phyloP scores from a whole-genome alignment of 306 rosid species.

The Carpinus fangiana region DNA sequence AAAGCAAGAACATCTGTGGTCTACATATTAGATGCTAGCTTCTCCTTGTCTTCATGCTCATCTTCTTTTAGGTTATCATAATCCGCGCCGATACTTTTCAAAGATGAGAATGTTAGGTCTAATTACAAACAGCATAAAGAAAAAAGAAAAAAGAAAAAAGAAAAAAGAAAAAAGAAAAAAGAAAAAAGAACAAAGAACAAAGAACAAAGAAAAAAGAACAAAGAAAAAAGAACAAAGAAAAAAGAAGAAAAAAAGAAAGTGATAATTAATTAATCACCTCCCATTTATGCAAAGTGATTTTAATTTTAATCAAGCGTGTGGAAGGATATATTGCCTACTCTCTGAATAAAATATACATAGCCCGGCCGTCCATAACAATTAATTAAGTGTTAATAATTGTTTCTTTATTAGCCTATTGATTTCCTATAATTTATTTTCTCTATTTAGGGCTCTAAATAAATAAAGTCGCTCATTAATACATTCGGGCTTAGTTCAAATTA shows the following conservation, averaged over 20 bases:
- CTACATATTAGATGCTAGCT: conserved; percentile 34
- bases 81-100: conserved; percentile 31
- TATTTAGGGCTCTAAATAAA: no score
- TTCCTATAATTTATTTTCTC: not conserved
- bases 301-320: conserved; percentile 1
- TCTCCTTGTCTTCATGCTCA: conserved; percentile 30
- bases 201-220: no score
- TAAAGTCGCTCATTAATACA: no score
- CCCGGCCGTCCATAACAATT: conserved; percentile 41
- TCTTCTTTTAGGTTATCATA: conserved; percentile 32
- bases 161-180: no score
- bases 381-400: conserved; percentile 32
- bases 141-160: no score
- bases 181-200: no score
- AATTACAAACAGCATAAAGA: not conserved
- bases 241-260: not conserved
- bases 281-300: conserved; percentile 16
- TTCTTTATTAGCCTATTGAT: conserved; percentile 21
- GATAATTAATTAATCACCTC: conserved; percentile 10
- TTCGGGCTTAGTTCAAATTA: no score
- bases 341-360: not conserved
- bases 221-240: no score
- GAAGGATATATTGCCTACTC: not conserved
- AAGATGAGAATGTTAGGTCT: conserved; percentile 25
- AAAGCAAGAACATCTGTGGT: conserved; percentile 33